A percentile compares a stretch with the other conserved stretches of the same genome.
Evolutionary conservation across 2,329 filamentous ascomycete genomes (phyloP).

Genomic region (Myriosclerotinia duriaeana): DNA sequence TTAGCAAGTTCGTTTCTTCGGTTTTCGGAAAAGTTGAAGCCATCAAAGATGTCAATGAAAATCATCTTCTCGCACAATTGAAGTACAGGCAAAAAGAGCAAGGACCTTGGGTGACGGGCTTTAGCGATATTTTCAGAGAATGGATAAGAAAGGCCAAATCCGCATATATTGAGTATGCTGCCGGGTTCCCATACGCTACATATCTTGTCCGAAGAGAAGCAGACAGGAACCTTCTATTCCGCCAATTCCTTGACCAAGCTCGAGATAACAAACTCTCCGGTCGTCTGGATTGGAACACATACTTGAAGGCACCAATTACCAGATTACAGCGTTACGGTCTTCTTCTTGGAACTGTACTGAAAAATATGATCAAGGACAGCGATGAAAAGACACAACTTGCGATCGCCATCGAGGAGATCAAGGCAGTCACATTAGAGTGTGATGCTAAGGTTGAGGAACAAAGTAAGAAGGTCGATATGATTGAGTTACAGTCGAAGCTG

Average conservation of each 20-base stretch:
- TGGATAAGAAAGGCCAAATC: slow-evolving; percentile 94
- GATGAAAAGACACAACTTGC: slow-evolving; percentile 86
- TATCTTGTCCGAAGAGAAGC: slow-evolving; percentile 82
- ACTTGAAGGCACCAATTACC: slow-evolving; percentile 89
- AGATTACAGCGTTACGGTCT: slow-evolving; percentile 87
- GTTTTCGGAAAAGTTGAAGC: slow-evolving; percentile 91
- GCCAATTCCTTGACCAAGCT: slow-evolving; percentile 78
- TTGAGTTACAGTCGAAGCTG: slow-evolving; percentile 79
- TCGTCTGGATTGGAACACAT: slow-evolving; percentile 90
- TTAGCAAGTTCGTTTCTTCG: slow-evolving; percentile 75
- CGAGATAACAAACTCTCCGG: slow-evolving; percentile 75
- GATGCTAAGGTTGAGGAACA: slow-evolving; percentile 91
- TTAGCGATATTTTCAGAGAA: slow-evolving; percentile 95
- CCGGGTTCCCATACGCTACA: slow-evolving; percentile 78
- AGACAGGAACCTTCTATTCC: slow-evolving; percentile 81
- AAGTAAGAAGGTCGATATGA: slow-evolving; percentile 84
- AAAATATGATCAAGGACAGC: slow-evolving; percentile 77
- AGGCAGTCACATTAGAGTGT: slow-evolving; percentile 82
- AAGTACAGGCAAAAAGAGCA: slow-evolving; percentile 98
- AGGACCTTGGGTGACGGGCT: slow-evolving; percentile 88
- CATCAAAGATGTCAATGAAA: slow-evolving; percentile 88
- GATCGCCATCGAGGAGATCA: slow-evolving; percentile 89
- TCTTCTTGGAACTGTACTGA: slow-evolving; percentile 77
- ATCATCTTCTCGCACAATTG: slow-evolving; percentile 85
- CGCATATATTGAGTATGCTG: slow-evolving; percentile 90